A percentile compares a stretch with the other conserved stretches of the same genome.
These are phyloP conservation scores for Magnusiomyces magnusii DNA, from an alignment of 1,139 yeast genomes.

Conservation along the genomic window DNA sequence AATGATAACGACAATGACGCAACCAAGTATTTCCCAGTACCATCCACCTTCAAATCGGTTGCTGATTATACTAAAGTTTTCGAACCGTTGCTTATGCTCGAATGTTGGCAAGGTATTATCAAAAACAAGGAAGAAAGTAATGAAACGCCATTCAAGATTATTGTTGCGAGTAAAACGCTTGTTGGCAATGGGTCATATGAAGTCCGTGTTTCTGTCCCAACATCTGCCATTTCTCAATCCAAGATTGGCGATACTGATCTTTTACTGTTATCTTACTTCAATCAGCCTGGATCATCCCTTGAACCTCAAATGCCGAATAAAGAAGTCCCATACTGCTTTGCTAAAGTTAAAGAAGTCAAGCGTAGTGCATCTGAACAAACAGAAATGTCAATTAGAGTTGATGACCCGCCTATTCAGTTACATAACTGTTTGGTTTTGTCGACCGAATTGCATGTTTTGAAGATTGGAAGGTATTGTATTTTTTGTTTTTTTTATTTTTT, in stretches of 20 bases:
- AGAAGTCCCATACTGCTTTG: slow-evolving; percentile 49
- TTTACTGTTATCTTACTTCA: slow-evolving; percentile 50
- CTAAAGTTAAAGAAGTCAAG: slow-evolving; percentile 68
- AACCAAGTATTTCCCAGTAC: slow-evolving; percentile 34
- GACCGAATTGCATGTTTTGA: slow-evolving; percentile 49
- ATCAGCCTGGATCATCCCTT: slow-evolving; percentile 29
- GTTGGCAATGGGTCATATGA: slow-evolving; percentile 43
- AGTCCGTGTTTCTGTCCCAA: slow-evolving; percentile 68
- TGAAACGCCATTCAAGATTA: slow-evolving; percentile 54
- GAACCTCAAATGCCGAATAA: slow-evolving; percentile 17
- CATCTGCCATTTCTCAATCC: slow-evolving; percentile 43
- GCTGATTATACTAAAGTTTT: slow-evolving; percentile 59
- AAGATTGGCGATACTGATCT: slow-evolving; percentile 70
- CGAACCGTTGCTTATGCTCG: slow-evolving; percentile 76
- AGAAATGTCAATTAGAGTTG: slow-evolving; percentile 69
- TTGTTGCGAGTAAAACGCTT: slow-evolving; percentile 13
- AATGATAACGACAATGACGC: slow-evolving; percentile 25
- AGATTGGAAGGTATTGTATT: slow-evolving; percentile 50
- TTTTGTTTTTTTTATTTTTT: neutral
- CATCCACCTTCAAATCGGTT: slow-evolving; percentile 46
- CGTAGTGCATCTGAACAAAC: slow-evolving; percentile 48
- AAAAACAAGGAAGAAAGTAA: slow-evolving; percentile 57
- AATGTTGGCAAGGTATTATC: slow-evolving; percentile 90
- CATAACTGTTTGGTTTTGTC: slow-evolving; percentile 10
- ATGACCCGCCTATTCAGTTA: slow-evolving; percentile 31